A percentile compares a stretch with the other conserved stretches of the same genome.
These are phyloP conservation scores for Xylariaceae sp. DNA, from an alignment of 2,329 filamentous ascomycete species.

Conservation along the genomic window DNA sequence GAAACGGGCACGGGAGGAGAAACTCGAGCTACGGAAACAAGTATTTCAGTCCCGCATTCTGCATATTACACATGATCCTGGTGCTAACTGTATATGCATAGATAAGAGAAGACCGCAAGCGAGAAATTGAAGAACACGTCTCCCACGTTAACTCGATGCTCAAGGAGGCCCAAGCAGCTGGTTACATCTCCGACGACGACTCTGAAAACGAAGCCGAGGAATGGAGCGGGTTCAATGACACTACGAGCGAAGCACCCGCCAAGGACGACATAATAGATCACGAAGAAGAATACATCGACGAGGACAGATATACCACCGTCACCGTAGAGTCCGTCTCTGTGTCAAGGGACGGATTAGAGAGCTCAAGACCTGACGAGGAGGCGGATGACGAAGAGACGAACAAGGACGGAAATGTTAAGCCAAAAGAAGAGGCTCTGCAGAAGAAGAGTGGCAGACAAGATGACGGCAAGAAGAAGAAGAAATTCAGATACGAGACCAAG, in stretches of 20 bases:
- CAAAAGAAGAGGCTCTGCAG: constrained; percentile 25
- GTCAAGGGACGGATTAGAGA: constrained; percentile 67
- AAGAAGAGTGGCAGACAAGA: constrained; percentile 51
- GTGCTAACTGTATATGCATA: constrained; percentile 36
- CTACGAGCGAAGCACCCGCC: constrained; percentile 27
- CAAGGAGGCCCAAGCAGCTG: constrained; percentile 55
- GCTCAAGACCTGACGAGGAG: constrained; percentile 45
- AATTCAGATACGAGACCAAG: constrained; percentile 92
- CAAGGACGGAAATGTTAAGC: constrained; percentile 4
- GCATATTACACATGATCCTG: background rate
- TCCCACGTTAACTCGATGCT: constrained; percentile 71
- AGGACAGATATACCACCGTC: constrained; percentile 93
- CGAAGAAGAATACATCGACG: constrained; percentile 93
- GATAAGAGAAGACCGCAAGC: constrained; percentile 79
- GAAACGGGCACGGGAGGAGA: constrained; percentile 75
- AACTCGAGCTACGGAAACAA: constrained; percentile 69
- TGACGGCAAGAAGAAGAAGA: constrained; percentile 79
- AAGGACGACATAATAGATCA: constrained; percentile 58
- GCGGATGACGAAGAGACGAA: constrained; percentile 36
- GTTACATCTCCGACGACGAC: constrained; percentile 35
- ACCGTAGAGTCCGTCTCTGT: constrained; percentile 87
- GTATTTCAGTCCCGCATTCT: constrained; percentile 42
- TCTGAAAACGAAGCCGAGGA: constrained; percentile 38
- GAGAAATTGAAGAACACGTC: constrained; percentile 80
- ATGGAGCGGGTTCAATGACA: constrained; percentile 65